phyloP scores from a whole-genome alignment of 2,329 filamentous ascomycete species.

The Diaporthe eres region DNA sequence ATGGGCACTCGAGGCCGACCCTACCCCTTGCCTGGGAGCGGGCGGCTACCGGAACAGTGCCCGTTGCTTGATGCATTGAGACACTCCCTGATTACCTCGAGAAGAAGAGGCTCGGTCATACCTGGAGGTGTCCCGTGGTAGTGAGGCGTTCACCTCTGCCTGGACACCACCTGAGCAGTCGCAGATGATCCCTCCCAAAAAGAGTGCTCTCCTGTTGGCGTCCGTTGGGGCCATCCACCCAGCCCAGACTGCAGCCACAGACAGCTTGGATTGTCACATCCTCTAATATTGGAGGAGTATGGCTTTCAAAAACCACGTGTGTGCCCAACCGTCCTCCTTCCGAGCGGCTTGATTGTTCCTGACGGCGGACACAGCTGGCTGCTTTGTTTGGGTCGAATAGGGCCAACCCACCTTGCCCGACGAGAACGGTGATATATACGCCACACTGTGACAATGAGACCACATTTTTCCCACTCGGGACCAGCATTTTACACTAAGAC shows the following conservation, averaged over 20 bases:
- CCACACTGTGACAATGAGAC: not conserved
- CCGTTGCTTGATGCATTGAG: not conserved
- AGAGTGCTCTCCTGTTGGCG: not conserved
- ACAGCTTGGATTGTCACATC: not conserved
- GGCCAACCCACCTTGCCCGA: not conserved
- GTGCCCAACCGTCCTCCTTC: not conserved
- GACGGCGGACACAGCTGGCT: not conserved
- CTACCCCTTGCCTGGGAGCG: constrained; percentile 23
- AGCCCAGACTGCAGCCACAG: not conserved
- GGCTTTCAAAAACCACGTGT: not conserved
- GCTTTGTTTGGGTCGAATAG: not conserved
- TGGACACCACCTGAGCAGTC: not conserved
- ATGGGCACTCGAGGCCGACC: constrained; percentile 12
- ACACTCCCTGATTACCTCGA: constrained; percentile 18
- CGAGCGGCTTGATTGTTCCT: not conserved
- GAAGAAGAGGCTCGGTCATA: not conserved
- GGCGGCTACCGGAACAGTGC: not conserved
- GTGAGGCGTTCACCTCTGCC: not conserved
- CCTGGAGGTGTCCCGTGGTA: not conserved
- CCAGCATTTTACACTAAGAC: not conserved
- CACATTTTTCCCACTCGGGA: not conserved
- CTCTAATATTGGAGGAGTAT: not conserved
- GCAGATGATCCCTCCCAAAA: constrained; percentile 1
- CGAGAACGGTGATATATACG: not conserved
- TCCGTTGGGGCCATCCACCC: not conserved